These are phyloP conservation scores for Stephanocyclus meneghinianus DNA, from an alignment of 352 stramenopile genomes.

Conservation along the genomic window DNA sequence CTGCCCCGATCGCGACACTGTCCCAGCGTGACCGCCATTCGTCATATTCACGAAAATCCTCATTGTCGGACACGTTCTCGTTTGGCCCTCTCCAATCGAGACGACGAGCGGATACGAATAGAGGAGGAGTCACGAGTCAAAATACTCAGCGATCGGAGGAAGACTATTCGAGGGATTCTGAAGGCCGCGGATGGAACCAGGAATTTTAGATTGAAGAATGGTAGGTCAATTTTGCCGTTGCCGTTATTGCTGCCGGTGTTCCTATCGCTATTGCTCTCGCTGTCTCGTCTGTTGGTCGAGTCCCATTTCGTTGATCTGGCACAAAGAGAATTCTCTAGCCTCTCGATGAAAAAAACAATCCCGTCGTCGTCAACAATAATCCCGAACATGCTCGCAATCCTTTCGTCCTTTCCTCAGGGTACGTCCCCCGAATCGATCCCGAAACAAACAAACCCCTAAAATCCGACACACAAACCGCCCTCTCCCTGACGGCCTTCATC, in stretches of 20 bases:
- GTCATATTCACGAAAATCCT: background rate
- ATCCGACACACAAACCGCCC: slow-evolving; percentile 66
- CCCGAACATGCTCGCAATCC: background rate
- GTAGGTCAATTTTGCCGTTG: background rate
- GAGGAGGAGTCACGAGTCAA: slow-evolving; percentile 65
- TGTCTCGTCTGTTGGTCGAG: too few relatives aligned
- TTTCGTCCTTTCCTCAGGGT: slow-evolving; percentile 1
- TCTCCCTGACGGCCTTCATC: slow-evolving; percentile 78
- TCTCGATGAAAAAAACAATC: background rate
- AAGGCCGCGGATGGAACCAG: slow-evolving; percentile 55
- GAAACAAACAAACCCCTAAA: slow-evolving; percentile 63
- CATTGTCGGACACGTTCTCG: too few relatives aligned
- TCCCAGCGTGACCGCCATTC: background rate
- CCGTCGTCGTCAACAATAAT: too few relatives aligned
- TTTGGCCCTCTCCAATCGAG: background rate
- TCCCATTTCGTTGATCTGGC: background rate
- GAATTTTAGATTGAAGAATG: slow-evolving; percentile 57
- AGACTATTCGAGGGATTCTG: slow-evolving; percentile 61
- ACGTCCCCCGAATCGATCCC: slow-evolving; percentile 57
- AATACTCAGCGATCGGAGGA: slow-evolving; percentile 56
- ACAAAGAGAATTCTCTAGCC: background rate
- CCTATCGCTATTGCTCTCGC: too few relatives aligned
- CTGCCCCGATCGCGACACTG: too few relatives aligned
- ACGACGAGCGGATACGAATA: background rate
- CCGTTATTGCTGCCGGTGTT: background rate